Percentiles rank a stretch among this genome's conserved stretches.
phyloP scores from a whole-genome alignment of 2,329 filamentous ascomycete species.

The Ophiognomonia clavigignenti-juglandacearum region DNA sequence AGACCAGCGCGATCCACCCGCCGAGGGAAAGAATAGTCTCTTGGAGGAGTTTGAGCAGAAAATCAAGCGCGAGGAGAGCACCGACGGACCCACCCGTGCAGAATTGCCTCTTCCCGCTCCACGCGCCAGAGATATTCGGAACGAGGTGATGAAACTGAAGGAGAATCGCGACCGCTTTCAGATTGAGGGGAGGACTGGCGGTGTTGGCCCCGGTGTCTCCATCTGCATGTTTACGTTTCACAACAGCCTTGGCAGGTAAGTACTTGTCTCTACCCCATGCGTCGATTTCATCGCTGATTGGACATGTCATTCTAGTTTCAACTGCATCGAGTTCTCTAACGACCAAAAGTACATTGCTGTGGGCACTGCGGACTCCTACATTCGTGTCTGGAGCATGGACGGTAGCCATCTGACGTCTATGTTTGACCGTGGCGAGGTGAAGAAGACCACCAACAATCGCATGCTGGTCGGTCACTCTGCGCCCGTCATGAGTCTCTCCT shows the following conservation, averaged over 20 bases:
- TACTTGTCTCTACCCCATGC: slow-evolving; percentile 4
- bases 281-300: background rate
- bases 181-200: slow-evolving; percentile 79
- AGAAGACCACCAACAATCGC: slow-evolving; percentile 54
- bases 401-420: slow-evolving; percentile 73
- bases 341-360: slow-evolving; percentile 83
- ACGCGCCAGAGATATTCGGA: slow-evolving; percentile 80
- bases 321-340: slow-evolving; percentile 87
- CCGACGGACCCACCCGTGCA: slow-evolving; percentile 72
- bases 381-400: slow-evolving; percentile 88
- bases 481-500: slow-evolving; percentile 83
- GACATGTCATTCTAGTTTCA: slow-evolving; percentile 4
- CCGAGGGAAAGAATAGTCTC: slow-evolving; percentile 65
- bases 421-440: slow-evolving; percentile 51
- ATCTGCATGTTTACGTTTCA: slow-evolving; percentile 98
- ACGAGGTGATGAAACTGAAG: slow-evolving; percentile 90
- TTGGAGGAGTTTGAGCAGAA: slow-evolving; percentile 84
- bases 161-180: slow-evolving; percentile 90
- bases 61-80: slow-evolving; percentile 83
- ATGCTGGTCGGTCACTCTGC: slow-evolving; percentile 85
- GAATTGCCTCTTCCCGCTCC: slow-evolving; percentile 86
- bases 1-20: slow-evolving; percentile 71
- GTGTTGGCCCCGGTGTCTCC: slow-evolving; percentile 76
- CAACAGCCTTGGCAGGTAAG: slow-evolving; percentile 86
- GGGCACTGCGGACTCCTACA: slow-evolving; percentile 91